These are phyloP conservation scores for Carex kokanica DNA, from an alignment of 176 grass and related monocot species.

Conservation along the genomic window DNA sequence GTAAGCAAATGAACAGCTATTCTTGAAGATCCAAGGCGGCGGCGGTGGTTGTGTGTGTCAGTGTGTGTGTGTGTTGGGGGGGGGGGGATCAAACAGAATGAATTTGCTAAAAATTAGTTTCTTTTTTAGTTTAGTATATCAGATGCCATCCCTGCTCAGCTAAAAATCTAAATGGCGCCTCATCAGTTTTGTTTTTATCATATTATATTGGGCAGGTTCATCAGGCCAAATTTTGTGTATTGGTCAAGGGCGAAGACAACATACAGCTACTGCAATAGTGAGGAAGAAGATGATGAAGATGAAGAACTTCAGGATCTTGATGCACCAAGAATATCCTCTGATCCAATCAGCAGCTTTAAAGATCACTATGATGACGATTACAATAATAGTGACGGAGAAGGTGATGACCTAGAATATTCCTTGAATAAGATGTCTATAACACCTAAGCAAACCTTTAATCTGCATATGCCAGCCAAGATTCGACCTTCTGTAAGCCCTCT, in stretches of 20 bases:
- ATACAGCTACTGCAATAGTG: slow-evolving; percentile 44
- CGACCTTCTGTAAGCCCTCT: slow-evolving; percentile 72
- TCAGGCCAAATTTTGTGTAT: slow-evolving; percentile 78
- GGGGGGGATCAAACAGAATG: neutral
- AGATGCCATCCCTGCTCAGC: neutral
- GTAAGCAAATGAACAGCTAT: neutral
- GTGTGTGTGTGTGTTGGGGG: neutral
- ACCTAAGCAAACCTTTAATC: slow-evolving; percentile 40
- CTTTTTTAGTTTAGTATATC: neutral
- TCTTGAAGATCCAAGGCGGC: neutral
- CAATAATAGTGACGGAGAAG: slow-evolving; percentile 42
- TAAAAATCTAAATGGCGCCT: neutral
- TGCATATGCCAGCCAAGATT: slow-evolving; percentile 78
- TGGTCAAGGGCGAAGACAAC: slow-evolving; percentile 73
- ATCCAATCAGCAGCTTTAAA: slow-evolving; percentile 28
- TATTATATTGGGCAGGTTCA: slow-evolving; percentile 47
- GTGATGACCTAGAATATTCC: slow-evolving; percentile 41
- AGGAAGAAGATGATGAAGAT: slow-evolving; percentile 15
- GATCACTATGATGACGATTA: slow-evolving; percentile 49
- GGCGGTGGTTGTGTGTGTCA: too few species aligned
- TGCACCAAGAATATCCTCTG: slow-evolving; percentile 43
- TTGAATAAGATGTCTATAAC: slow-evolving; percentile 95
- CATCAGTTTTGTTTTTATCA: slow-evolving; percentile 21
- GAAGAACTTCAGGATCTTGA: slow-evolving; percentile 57
- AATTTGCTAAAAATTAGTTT: slow-evolving; percentile 10